Percentiles rank a stretch among this genome's conserved stretches.
These are phyloP conservation scores for Claviceps sorghi DNA, from an alignment of 2,329 filamentous ascomycete species.

Conservation along the genomic window DNA sequence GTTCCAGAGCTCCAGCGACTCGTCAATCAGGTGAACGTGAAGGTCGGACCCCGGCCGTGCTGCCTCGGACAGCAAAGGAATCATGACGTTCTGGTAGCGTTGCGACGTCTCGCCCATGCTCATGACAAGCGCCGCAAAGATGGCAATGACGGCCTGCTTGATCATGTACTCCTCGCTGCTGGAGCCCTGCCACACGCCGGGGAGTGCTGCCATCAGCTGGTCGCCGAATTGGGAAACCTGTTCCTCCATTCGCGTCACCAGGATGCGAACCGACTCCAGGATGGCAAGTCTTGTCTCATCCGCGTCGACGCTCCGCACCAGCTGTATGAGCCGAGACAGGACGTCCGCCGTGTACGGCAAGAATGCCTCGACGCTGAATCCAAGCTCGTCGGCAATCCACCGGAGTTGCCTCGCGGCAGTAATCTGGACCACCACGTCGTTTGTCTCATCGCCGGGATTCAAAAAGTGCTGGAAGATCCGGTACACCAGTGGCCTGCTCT, in stretches of 20 bases:
- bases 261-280: slow-evolving; percentile 67
- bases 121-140: slow-evolving; percentile 71
- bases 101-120: slow-evolving; percentile 68
- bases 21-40: slow-evolving; percentile 74
- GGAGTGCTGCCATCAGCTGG: slow-evolving; percentile 66
- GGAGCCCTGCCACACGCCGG: slow-evolving; percentile 70
- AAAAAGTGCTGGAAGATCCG: slow-evolving; percentile 81
- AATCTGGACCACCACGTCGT: slow-evolving; percentile 83
- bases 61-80: slow-evolving; percentile 70
- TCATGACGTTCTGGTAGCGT: slow-evolving; percentile 63
- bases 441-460: slow-evolving; percentile 58
- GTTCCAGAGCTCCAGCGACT: slow-evolving; percentile 80
- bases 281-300: slow-evolving; percentile 86
- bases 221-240: slow-evolving; percentile 57
- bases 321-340: slow-evolving; percentile 55
- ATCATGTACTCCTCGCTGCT: slow-evolving; percentile 73
- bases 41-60: slow-evolving; percentile 62
- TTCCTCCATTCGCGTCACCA: slow-evolving; percentile 70
- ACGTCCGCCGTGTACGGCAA: slow-evolving; percentile 62
- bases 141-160: slow-evolving; percentile 82
- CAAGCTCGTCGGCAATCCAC: slow-evolving; percentile 68
- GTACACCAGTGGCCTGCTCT: slow-evolving; percentile 62
- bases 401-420: slow-evolving; percentile 79
- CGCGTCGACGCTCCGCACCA: slow-evolving; percentile 67
- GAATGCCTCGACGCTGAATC: slow-evolving; percentile 61